A percentile compares a stretch with the other conserved stretches of the same genome.
phyloP scores from a whole-genome alignment of 2,329 filamentous ascomycete genomes.

The Fusarium sp. region DNA sequence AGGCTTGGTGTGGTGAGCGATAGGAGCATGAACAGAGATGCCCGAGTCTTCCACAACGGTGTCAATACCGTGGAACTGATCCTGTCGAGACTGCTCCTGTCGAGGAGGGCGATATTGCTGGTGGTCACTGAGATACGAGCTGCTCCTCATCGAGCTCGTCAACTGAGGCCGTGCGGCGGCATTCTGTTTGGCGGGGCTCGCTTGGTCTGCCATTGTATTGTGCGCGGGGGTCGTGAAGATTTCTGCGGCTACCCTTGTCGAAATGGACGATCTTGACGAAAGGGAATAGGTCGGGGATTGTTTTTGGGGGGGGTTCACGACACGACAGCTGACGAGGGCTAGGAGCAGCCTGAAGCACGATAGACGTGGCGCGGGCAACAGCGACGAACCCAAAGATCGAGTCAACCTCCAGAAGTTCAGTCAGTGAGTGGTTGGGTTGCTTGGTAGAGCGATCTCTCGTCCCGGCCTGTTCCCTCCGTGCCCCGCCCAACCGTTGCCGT shows the following conservation, averaged over 20 bases:
- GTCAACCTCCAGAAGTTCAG: slow-evolving; percentile 31
- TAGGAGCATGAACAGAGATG: slow-evolving; percentile 43
- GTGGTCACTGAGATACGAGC: slow-evolving; percentile 68
- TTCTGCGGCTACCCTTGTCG: slow-evolving; percentile 17
- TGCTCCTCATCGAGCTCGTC: slow-evolving; percentile 62
- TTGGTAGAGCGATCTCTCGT: slow-evolving; percentile 24
- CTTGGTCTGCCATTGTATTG: slow-evolving; percentile 47
- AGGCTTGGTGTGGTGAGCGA: slow-evolving; percentile 50
- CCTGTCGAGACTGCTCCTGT: slow-evolving; percentile 60
- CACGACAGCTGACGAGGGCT: slow-evolving; percentile 5
- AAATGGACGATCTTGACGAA: slow-evolving; percentile 1
- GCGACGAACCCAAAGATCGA: slow-evolving; percentile 23
- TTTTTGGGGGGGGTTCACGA: neutral
- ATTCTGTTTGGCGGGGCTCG: slow-evolving; percentile 45
- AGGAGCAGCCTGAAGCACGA: slow-evolving; percentile 7
- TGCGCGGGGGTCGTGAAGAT: slow-evolving; percentile 28
- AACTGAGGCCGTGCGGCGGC: slow-evolving; percentile 57
- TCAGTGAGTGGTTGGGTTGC: slow-evolving; percentile 12
- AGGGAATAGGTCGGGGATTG: neutral
- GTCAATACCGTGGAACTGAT: slow-evolving; percentile 66
- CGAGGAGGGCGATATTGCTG: slow-evolving; percentile 68
- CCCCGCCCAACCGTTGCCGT: slow-evolving; percentile 30
- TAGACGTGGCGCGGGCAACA: slow-evolving; percentile 6
- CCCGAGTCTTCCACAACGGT: slow-evolving; percentile 66
- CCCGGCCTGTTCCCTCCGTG: slow-evolving; percentile 33